phyloP scores from a whole-genome alignment of 2,329 filamentous ascomycete genomes.

The Scedosporium dehoogii region DNA sequence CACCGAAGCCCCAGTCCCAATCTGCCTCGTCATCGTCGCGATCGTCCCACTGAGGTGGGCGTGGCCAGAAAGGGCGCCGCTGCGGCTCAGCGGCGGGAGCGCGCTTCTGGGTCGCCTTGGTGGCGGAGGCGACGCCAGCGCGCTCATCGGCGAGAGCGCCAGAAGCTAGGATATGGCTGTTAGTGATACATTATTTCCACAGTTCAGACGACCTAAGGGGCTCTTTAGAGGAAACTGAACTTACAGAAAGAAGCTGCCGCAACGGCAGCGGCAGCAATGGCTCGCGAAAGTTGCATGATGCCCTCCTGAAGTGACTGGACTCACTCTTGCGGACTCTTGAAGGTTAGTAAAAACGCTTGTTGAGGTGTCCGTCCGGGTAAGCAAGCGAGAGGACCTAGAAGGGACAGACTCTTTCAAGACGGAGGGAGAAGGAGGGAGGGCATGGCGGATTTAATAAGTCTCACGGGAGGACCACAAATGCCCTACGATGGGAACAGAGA shows the following conservation, averaged over 20 bases:
- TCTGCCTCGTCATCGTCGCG: neutral
- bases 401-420: neutral
- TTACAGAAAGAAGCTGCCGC: conserved; percentile 5
- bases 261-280: conserved; percentile 3
- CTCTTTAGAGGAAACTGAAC: neutral
- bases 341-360: neutral
- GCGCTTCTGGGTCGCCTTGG: neutral
- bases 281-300: conserved; percentile 1
- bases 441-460: neutral
- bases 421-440: neutral
- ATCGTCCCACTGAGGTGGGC: neutral
- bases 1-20: neutral
- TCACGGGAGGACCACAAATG: neutral
- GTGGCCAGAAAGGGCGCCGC: neutral
- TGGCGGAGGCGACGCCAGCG: neutral
- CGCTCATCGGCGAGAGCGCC: neutral
- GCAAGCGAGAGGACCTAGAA: neutral
- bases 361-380: neutral
- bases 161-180: neutral
- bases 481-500: neutral
- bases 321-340: neutral
- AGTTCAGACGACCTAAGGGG: no score
- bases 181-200: no score
- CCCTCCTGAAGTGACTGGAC: neutral
- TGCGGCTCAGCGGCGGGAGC: neutral